Evolutionary conservation across 1,139 yeast genomes (phyloP), one percentile per base, ranked within the genome.

Genomic region (Blastobotrys arbuscula): DNA sequence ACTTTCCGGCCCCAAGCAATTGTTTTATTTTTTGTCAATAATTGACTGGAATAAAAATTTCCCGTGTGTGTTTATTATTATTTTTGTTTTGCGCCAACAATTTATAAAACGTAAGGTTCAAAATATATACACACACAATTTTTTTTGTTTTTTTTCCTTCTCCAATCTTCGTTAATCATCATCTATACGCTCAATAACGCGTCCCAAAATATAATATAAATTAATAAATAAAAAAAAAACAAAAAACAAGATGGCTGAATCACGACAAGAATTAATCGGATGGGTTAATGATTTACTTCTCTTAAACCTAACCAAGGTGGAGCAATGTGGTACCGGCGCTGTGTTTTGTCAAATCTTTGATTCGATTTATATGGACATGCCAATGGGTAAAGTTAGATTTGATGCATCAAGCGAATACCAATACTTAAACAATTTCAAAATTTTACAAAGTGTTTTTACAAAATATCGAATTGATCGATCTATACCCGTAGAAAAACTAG

Each of bases 311-410:
- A 74, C 81, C 46, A 88, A 85, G 61, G 84, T 92, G 2, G 98
- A 94, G 63, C 92, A 89, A 66, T 84, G 96, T 63, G 99, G 99
- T 18, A 81, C 84, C 2, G 99, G 99, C 2, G 96, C 96, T 0
- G 94, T 88, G 2, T 90, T 86, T 65, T 89, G 97, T 67, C 97
- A 90, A 67, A 76, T 92, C 45, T 76, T 90, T 73, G 97, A 92
- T 66, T 80, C 90, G 21, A 80, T 92, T 28, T 85, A 76, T 59
- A 82, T 84, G 21, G 96, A 87, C 56, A 75, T 90, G 15, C 92
- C 96, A 3, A 78, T 89, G 83, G 63, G 70, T 48, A 79, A 83
- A 57, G 92, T 90, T 52, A 79, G 78, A 61, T 88, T 83, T 63
- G 78, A 81, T 52, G 79, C 81, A 33, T 76, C 78, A 21, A 72